Evolutionary conservation across 352 stramenopile genomes (phyloP), one percentile per base, ranked within the genome.

Genomic region (Phytophthora multivora): DNA sequence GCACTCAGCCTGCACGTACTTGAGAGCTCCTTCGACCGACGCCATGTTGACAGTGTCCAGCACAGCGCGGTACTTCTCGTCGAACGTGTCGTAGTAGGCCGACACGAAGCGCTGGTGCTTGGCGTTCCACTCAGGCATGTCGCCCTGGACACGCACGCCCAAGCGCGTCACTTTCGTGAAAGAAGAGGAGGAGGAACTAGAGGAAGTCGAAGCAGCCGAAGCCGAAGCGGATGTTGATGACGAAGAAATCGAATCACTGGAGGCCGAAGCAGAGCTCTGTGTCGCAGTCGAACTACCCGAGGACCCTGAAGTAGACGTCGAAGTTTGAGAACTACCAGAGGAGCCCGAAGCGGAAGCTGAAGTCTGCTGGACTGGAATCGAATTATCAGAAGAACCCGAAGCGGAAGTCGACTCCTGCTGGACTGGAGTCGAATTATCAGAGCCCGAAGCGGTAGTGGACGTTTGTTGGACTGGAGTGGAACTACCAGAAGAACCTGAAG

Each of bases 1-100:
- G 55, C 74, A 80, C 47, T 90, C 80, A 11, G 80, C 77, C 41
- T 83, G 73, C 0, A 89, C 72, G 59, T 90, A 88, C 59, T 81
- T 88, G 21, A 89, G 69, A n/a, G 73, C 78, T 21, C 77, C 73
- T 40, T 90, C 80, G 1, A 90, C 73, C 0, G 73, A 59, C 4
- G 76, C 76, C 59, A 74, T 83, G 65, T 86, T 86, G 45, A 86
- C 76, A 39, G 76, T 83, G 63, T 86, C 76, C 1, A 77, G 51
- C 9, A 85, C 70, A 12, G 60, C 74, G 8, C 50, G 62, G 53
- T 81, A 78, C 39, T 83, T 73, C 1, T 69, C 71, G 3, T 79
- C 79, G 31, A 90, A 78, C 3, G 55, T 66, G 9, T 59, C 59
- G 31, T 74, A 75, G 53, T 80, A 89, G 2, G 47, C 16, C 8